Evolutionary conservation across 371 early-diverging fungal species (phyloP).

Genomic region (Capniomyces stellatus): DNA sequence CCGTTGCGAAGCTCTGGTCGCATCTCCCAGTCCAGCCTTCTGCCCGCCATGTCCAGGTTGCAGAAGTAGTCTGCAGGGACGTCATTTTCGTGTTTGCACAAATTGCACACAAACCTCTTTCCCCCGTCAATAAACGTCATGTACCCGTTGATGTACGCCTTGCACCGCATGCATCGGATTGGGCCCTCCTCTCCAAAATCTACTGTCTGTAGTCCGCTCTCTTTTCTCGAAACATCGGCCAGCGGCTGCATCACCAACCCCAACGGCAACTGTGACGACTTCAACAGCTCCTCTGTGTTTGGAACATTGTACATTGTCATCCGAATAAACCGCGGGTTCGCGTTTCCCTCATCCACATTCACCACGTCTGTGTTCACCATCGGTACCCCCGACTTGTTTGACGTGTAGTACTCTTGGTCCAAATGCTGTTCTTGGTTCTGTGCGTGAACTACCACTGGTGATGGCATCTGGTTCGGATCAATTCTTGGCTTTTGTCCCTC

Average conservation of each 20-base stretch:
- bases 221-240: conserved; percentile 52
- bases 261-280: conserved; percentile 59
- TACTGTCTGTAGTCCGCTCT: conserved; percentile 65
- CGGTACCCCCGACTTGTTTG: conserved; percentile 43
- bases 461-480: conserved; percentile 87
- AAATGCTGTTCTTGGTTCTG: conserved; percentile 51
- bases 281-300: conserved; percentile 49
- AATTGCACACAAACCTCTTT: conserved; percentile 73
- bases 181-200: conserved; percentile 86
- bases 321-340: conserved; percentile 84
- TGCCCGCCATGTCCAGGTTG: conserved; percentile 79
- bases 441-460: conserved; percentile 64
- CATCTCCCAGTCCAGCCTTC: conserved; percentile 59
- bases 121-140: conserved; percentile 78
- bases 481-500: conserved; percentile 47
- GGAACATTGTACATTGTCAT: conserved; percentile 72
- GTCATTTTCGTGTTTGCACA: conserved; percentile 67
- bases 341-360: conserved; percentile 81
- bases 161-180: conserved; percentile 78
- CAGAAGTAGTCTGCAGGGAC: conserved; percentile 71
- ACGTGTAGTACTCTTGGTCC: conserved; percentile 45
- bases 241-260: conserved; percentile 84
- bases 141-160: conserved; percentile 83
- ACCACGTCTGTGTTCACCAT: conserved; percentile 56
- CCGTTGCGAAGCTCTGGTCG: conserved; percentile 85